Evolutionary conservation across 257 asterid species (phyloP), one percentile per base, ranked within the genome.

Genomic region (Solanum sejunctum): DNA sequence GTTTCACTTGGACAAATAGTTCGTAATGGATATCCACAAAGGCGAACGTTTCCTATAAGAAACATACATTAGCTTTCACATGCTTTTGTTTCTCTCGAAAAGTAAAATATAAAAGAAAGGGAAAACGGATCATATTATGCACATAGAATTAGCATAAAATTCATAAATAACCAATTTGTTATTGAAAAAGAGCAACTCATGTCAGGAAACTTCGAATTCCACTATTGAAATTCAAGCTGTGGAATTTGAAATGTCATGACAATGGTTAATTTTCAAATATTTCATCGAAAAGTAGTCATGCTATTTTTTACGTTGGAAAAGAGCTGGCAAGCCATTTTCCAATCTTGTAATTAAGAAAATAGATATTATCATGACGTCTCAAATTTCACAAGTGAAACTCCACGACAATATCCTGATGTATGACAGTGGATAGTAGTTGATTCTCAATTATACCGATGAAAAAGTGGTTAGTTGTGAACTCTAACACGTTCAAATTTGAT

Each of bases 1-100:
- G 85, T 72, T 41, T 84, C 84, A 1, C 18, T 45, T 7, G 61
- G 58, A 23, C 91, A 89, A 15, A 70, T 77, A 10, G n/a, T 55
- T 16, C 78, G 69, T 73, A 89, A 75, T 12, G 89, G 91, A 70
- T 80, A 85, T 36, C 91, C 91, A 85, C 89, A 89, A 47, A 89
- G 88, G 58, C 49, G 88, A 58, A 3, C 5, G 17, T 89, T 89
- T 55, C 91, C 89, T 61, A 4, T 26, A 78, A 78, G 49, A 78
- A 52, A 77, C 28, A 78, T 21, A 26, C 64, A 8, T 78, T 28
- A 52, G 83, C 47, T 16, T 36, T 69, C 51, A 16, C 2, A 0
- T 1, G 1, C 28, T 63, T 12, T 23, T 26, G 20, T 17, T 2
- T 7, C 0, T 32, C 1, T 20, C 13, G 12, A 21, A 11, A 23